These are phyloP conservation scores for Cucumis melo DNA, from an alignment of 306 rosid genomes.

Conservation along the genomic window DNA sequence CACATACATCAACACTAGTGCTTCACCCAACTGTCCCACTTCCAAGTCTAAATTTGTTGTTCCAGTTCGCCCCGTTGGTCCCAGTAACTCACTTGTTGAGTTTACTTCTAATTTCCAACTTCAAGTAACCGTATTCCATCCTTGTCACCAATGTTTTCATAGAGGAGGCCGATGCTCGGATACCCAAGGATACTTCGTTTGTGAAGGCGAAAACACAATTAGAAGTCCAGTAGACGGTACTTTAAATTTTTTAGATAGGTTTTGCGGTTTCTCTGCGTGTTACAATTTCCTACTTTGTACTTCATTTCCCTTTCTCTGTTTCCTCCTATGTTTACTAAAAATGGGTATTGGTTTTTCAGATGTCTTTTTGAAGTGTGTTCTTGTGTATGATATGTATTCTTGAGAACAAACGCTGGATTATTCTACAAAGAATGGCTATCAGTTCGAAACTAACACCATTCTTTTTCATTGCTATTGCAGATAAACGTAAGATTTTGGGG, in stretches of 20 bases:
- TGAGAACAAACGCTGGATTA: neutral
- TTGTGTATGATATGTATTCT: neutral
- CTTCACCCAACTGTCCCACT: neutral
- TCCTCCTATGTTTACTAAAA: neutral
- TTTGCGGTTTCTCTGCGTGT: neutral
- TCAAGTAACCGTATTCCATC: neutral
- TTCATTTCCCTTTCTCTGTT: neutral
- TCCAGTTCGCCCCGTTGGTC: conserved; percentile 2
- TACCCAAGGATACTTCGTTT: no score
- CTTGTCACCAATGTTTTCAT: no score
- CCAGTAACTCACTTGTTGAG: neutral
- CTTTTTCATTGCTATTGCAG: conserved; percentile 16
- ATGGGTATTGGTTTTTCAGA: neutral
- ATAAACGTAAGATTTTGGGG: neutral
- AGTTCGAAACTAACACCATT: neutral
- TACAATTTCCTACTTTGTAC: neutral
- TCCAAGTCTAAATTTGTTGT: neutral
- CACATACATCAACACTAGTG: neutral
- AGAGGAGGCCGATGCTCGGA: no score
- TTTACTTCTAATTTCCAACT: conserved; percentile 1
- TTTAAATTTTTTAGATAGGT: neutral
- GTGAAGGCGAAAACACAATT: no score
- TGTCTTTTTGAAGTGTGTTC: neutral
- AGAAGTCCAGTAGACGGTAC: neutral
- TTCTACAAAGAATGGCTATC: neutral